Conservation (phyloP, 164 flowering plant genomes). For the Brasenia schreberi region DNA sequence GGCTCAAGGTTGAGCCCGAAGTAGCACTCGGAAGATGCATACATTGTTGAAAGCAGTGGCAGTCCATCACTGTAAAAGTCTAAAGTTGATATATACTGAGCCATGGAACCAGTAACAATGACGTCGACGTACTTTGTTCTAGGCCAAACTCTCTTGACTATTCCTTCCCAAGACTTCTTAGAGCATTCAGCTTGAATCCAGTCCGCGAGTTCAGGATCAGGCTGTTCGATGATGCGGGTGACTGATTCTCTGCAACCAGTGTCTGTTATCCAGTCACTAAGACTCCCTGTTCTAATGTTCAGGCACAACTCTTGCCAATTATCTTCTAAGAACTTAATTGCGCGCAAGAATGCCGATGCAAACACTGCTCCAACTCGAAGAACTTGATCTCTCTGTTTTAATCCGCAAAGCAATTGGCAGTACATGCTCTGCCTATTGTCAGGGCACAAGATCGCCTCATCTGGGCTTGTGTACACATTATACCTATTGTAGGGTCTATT, state of each 20-base stretch:
- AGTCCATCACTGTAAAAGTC: constrained; percentile 49
- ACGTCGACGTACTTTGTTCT: constrained; percentile 60
- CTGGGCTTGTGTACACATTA: constrained; percentile 28
- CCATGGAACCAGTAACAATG: constrained; percentile 67
- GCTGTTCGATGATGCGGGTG: constrained; percentile 18
- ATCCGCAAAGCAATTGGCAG: constrained; percentile 68
- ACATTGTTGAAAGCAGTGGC: constrained; percentile 59
- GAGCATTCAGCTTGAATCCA: constrained; percentile 28
- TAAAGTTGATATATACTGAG: constrained; percentile 50
- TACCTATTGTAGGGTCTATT: constrained; percentile 24
- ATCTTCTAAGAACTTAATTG: constrained; percentile 53
- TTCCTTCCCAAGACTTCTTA: constrained; percentile 40
- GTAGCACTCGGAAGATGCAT: constrained; percentile 66
- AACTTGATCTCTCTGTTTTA: constrained; percentile 35
- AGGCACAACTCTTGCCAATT: constrained; percentile 37
- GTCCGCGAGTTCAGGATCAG: constrained; percentile 32
- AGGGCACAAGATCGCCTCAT: constrained; percentile 41
- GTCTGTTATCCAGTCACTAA: constrained; percentile 41
- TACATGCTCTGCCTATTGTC: constrained; percentile 72
- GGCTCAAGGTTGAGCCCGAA: constrained; percentile 61
- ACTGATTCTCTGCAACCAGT: constrained; percentile 25
- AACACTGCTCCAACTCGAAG: constrained; percentile 72
- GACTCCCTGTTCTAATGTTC: constrained; percentile 41
- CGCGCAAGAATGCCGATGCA: constrained; percentile 65
- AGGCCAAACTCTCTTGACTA: constrained; percentile 54